Base-by-base conservation (phyloP, 2,329 filamentous ascomycete species). In the Graphilbum fragrans region DNA sequence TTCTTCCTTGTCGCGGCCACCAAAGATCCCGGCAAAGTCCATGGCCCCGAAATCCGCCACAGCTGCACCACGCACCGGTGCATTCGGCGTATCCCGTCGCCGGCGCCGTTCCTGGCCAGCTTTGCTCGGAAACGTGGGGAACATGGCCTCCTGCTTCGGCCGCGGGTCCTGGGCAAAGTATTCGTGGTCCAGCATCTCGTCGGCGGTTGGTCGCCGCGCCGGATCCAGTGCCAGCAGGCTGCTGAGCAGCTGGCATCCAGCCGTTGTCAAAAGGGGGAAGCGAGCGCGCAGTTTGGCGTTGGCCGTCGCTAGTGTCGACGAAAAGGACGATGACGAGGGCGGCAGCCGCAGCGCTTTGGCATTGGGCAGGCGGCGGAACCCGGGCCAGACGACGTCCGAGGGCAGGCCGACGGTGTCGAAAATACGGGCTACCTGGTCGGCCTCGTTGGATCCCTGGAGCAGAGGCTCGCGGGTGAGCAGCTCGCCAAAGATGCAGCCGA, bases 401-500 rank as follows among this genome's bases (percentile, higher is more conserved):
- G 92, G 90, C 7, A 93, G 73, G 35, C 92, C 92, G 58, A 86
- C 88, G 44, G 96, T 75, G 51, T 81, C 79, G 59, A 98, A 94
- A 57, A 95, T 93, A 60, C 80, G 82, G 40, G 80, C 77, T 12
- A 96, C 69, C 57, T 95, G 80, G 55, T 94, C 86, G 43, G 94
- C 87, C 63, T 98, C 92, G 61, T 94, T 95, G 55, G 80, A 82
- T 38, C 88, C 90, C 53, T 86, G 86, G 1, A 98, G 68, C 2
- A 96, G 59, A 0, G 90, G 86, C 47, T 88, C 80, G 47, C 86
- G 82, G 29, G 77, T 80, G 18, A 96, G 69, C 4, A 98, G 72
- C 64, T 98, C 92, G 46, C 81, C 90, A 56, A 98, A 94, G 55
- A 98, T 87, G 63, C 92, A 96, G 12, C 92, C 92, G 4, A 96